Conservation (phyloP, 768 basidiomycete genomes). For the Pilatotrama ljubarskyi region DNA sequence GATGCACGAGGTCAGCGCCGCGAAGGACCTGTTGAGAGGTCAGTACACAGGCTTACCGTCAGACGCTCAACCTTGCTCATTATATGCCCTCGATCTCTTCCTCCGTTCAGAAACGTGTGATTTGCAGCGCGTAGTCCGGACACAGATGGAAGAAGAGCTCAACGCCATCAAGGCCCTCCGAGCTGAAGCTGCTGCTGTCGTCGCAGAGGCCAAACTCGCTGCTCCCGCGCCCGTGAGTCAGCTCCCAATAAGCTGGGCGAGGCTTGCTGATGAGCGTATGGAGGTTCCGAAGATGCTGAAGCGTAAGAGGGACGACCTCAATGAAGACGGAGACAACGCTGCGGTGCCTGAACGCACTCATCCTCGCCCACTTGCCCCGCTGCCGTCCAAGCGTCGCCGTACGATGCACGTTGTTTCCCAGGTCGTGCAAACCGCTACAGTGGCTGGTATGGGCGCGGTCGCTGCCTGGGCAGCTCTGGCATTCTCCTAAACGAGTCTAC, state of each 20-base stretch:
- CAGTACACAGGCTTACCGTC: neutral
- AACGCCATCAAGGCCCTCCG: constrained; percentile 44
- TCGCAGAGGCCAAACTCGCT: constrained; percentile 31
- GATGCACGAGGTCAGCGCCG: constrained; percentile 3
- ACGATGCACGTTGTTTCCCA: constrained; percentile 43
- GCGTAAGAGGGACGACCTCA: constrained; percentile 56
- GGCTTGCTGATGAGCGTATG: neutral
- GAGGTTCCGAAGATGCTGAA: constrained; percentile 47
- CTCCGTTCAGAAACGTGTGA: constrained; percentile 20
- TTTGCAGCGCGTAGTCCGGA: constrained; percentile 31
- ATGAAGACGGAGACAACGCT: constrained; percentile 11
- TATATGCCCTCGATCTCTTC: too few relatives aligned
- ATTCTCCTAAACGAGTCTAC: constrained; percentile 53
- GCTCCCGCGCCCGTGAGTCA: constrained; percentile 15
- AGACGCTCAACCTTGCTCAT: too few relatives aligned
- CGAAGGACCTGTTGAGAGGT: constrained; percentile 20
- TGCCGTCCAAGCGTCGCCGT: constrained; percentile 35
- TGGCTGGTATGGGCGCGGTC: constrained; percentile 65
- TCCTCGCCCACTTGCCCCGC: constrained; percentile 12
- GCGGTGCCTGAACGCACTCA: neutral
- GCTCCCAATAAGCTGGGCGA: constrained; percentile 10
- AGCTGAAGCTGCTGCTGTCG: constrained; percentile 40
- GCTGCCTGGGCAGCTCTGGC: constrained; percentile 76
- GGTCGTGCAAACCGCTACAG: constrained; percentile 59
- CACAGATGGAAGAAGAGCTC: constrained; percentile 48